A percentile compares a stretch with the other conserved stretches of the same genome.
These are phyloP conservation scores for Fonsecaea erecta DNA, from an alignment of 2,329 filamentous ascomycete species.

Conservation along the genomic window DNA sequence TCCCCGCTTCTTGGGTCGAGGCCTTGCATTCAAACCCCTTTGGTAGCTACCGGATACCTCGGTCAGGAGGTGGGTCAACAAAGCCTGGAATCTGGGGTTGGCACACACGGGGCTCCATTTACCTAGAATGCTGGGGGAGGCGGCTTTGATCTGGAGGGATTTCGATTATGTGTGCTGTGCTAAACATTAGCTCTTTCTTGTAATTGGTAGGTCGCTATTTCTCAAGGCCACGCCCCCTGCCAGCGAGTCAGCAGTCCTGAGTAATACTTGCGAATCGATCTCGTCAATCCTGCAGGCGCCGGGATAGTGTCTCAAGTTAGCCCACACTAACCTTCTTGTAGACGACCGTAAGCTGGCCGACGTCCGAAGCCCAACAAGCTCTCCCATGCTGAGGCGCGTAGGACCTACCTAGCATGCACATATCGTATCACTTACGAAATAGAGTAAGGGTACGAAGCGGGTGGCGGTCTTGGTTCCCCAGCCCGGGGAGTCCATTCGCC, in stretches of 20 bases:
- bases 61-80: background rate
- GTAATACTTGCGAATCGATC: background rate
- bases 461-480: background rate
- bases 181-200: background rate
- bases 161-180: background rate
- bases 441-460: background rate
- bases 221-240: background rate
- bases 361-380: background rate
- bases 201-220: background rate
- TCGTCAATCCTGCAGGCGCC: background rate
- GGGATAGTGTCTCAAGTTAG: background rate
- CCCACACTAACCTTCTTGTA: background rate
- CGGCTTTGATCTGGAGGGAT: background rate
- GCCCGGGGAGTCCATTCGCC: background rate
- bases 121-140: background rate
- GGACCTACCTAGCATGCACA: background rate
- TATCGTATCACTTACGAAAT: background rate
- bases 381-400: background rate
- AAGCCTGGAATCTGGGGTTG: background rate
- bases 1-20: conserved; percentile 14
- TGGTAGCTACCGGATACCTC: conserved; percentile 9
- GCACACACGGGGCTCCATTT: background rate
- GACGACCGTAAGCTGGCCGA: background rate
- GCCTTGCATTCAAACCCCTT: background rate
- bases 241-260: background rate